Base-by-base conservation (phyloP, 352 stramenopile species). In the Pythium scleroteichum region DNA sequence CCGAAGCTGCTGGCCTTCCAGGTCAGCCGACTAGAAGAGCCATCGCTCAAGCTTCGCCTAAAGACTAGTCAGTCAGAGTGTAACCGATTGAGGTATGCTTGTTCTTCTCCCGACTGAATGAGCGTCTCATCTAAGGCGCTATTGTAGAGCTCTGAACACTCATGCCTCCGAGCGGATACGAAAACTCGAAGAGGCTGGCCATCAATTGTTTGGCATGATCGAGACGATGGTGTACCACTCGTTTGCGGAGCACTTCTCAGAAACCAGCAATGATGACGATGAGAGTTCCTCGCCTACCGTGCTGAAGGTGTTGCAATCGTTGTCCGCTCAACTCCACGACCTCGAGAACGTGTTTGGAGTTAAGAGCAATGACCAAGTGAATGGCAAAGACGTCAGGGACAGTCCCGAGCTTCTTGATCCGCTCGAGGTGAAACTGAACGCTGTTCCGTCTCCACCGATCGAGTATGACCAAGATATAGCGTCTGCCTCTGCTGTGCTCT, bases 1-100 rank as follows among this genome's bases (percentile, higher is more conserved):
- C 85, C 85, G 0, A 94, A 90, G 64, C 72, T 94, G 22, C 56
- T 94, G 20, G 82, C 85, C 10, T 84, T 92, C 48, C 85, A 94
- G 39, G 71, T 92, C 20, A 78, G 75, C 35, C 68, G 78, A 20
- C 62, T 92, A 8, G 75, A 91, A 42, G 82, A 94, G 63, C 82
- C 85, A 14, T 76, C 78, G 24, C 67, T 92, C 17, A 79, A 86
- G 58, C 69, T 94, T 33, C 79, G 75, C 4, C 68, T 94, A 6
- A 87, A 85, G 47, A 70, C 81, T 12, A 90, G 72, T 22, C 85
- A 89, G 49, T 79, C 85, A 1, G 85, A 94, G 71, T 88, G 80
- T 22, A 83, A 66, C 51, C 82, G 82, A 9, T 41, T 94, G 29
- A 61, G 82, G 71, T 82, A 48, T 22, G 50, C 47, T 40, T 10